Conservation (phyloP, 2,329 filamentous ascomycete genomes). For the Erysiphe pulchra region DNA sequence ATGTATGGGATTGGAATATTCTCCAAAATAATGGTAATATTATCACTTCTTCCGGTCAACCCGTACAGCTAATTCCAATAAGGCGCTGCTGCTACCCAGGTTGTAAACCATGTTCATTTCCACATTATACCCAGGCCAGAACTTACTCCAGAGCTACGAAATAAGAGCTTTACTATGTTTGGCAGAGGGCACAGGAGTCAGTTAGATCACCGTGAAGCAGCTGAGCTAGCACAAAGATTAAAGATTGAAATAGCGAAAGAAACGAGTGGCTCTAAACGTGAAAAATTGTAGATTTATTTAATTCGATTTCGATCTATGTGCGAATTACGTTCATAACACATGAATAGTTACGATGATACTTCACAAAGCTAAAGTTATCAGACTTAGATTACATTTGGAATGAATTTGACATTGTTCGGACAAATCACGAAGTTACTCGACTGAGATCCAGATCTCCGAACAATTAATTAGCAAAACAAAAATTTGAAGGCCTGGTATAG, state of each 20-base stretch:
- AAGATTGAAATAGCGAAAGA: slow-evolving; percentile 21
- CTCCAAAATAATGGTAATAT: slow-evolving; percentile 54
- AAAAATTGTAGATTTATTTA: not conserved
- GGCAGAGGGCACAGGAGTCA: slow-evolving; percentile 47
- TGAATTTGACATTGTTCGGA: too few relatives aligned
- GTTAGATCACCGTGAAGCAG: slow-evolving; percentile 50
- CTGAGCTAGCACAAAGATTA: slow-evolving; percentile 27
- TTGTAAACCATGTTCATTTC: slow-evolving; percentile 83
- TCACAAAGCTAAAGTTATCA: too few relatives aligned
- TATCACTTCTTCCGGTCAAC: not conserved
- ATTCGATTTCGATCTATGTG: not conserved
- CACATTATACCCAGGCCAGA: slow-evolving; percentile 75
- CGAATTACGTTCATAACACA: too few relatives aligned
- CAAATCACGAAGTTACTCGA: too few relatives aligned
- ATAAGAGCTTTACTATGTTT: slow-evolving; percentile 53
- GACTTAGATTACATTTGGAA: too few relatives aligned
- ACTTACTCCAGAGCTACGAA: slow-evolving; percentile 22
- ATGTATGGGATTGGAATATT: slow-evolving; percentile 73
- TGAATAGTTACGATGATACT: too few relatives aligned
- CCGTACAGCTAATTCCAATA: not conserved
- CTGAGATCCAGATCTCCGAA: too few relatives aligned
- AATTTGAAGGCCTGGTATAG: too few relatives aligned
- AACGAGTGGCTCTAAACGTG: slow-evolving; percentile 15
- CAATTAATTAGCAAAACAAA: too few relatives aligned
- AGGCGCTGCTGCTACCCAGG: slow-evolving; percentile 63